Conservation (phyloP, 2,329 filamentous ascomycete species). For the Aplosporella prunicola region DNA sequence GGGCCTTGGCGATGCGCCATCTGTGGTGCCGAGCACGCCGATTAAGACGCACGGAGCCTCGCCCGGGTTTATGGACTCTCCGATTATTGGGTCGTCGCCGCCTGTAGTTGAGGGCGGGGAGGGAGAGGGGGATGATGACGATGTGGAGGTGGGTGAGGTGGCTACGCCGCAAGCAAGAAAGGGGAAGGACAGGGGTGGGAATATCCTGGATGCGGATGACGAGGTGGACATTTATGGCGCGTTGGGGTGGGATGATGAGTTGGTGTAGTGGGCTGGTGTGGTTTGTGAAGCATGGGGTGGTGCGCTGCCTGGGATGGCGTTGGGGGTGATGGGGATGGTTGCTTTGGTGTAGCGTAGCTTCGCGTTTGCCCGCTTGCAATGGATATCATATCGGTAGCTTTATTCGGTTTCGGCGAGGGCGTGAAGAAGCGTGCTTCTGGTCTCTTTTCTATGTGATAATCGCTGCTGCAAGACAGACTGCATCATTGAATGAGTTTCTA, state of each 20-base stretch:
- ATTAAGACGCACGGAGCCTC: conserved; percentile 12
- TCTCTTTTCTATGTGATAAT: too few species aligned
- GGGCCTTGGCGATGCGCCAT: too few species aligned
- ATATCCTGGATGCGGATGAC: background rate
- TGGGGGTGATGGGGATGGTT: too few species aligned
- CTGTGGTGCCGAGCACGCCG: conserved; percentile 7
- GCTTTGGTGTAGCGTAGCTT: too few species aligned
- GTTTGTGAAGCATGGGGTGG: conserved; percentile 25
- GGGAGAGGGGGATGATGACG: background rate
- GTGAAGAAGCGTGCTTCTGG: too few species aligned
- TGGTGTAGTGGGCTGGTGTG: conserved; percentile 9
- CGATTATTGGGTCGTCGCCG: background rate
- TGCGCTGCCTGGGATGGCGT: background rate
- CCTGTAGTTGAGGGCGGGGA: background rate
- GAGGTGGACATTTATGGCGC: conserved; percentile 29
- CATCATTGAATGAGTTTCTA: too few species aligned
- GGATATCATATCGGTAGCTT: too few species aligned
- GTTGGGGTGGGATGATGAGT: conserved; percentile 39
- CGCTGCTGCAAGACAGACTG: too few species aligned
- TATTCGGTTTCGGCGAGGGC: too few species aligned
- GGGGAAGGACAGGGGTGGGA: conserved; percentile 1
- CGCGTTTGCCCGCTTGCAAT: too few species aligned
- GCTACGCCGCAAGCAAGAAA: background rate
- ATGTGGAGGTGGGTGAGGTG: background rate
- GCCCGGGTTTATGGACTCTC: background rate